Base-by-base conservation (phyloP, 192 early-diverging fungal species). In the Thoreauomyces humboldtii region DNA sequence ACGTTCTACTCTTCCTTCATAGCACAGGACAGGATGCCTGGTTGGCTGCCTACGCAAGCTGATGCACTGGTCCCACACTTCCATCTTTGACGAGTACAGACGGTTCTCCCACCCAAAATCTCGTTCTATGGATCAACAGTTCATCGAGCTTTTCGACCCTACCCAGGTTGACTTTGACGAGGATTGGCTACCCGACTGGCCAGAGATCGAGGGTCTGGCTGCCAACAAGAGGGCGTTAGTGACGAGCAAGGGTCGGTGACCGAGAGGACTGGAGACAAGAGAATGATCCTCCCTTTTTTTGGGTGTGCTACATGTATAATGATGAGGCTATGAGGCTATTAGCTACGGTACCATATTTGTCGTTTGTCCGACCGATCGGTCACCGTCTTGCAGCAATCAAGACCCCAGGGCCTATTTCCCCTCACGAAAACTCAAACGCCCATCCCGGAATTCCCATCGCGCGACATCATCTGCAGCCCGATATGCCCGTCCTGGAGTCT, bases 31-130 rank as follows among this genome's bases (percentile, higher is more conserved):
- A 7, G 96, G 96, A 0, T 98, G 96, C 64, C 73, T 98, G 17
- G 89, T 98, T n/a, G 96, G 94, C 24, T 97, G 95, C 52, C 77
- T 96, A 52, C 85, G 96, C 42, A 96, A 95, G 59, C 68, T 97
- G 17, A 94, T 94, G 62, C 87, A 94, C 57, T 98, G 96, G 96
- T 86, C 87, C 0, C 88, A 88, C 62, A 96, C 93, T 0, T 92
- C 92, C 25, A 96, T 97, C 27, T 98, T 98, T 84, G 93, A 96
- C 67, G 96, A 99, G 72, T 99, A 99, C 74, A 83, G 96, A 34
- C 77, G 90, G 15, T 83, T 92, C 69, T 91, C 91, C 17, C 72
- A 80, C 54, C 78, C 78, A 19, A 80, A 83, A 59, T 69, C 71
- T 6, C 61, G 81, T 32, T 74, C 73, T 15, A 80, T 83, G 78